Base-by-base conservation (phyloP, 192 early-diverging fungal genomes). In the Umbelopsis vinacea region DNA sequence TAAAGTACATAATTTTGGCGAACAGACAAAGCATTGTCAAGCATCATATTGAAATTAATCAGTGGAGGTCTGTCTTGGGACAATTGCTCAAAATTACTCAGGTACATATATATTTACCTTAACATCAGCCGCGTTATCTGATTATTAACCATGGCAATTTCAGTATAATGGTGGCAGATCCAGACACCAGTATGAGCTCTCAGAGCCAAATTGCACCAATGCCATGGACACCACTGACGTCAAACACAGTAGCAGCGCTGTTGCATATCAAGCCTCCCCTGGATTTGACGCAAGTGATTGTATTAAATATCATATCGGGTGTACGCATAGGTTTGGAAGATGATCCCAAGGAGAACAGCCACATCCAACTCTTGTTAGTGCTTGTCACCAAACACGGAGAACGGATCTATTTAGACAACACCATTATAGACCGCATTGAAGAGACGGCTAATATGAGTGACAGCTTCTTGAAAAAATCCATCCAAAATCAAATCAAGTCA, bases 381-480 rank as follows among this genome's bases (percentile, higher is more conserved):
- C 33, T 63, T 3, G 57, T 63, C 6, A 63, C 57, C 26, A 63
- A 63, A 26, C 57, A 63, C 35, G 57, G 57, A n/a, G 57, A 63
- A 17, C 26, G 57, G 35, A 63, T 63, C 24, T 11, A 63, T 3
- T 22, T 63, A 11, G 26, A 63, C 26, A 35, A 63, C 17, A 26
- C 19, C 12, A 37, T 63, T 7, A 4, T 63, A 33, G 26, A n/a
- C 57, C 14, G 7, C 7, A 63, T 63, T 17, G 29, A 63, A 5
- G 57, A 14, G 33, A 19, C 57, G 7, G 57, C 57, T 15, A 63
- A 37, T 29, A 29, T 17, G 6, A 63, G 57, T 14, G 33, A 63
- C 29, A 63, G 57, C 12, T 63, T 63, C 33, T n/a, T 63, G 26
- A 63, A 63, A 63, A 63, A 63, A 63, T 63, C 57, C n/a, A 63